phyloP scores from a whole-genome alignment of 2,329 filamentous ascomycete genomes.

The Iodosphaeria phyllophila region DNA sequence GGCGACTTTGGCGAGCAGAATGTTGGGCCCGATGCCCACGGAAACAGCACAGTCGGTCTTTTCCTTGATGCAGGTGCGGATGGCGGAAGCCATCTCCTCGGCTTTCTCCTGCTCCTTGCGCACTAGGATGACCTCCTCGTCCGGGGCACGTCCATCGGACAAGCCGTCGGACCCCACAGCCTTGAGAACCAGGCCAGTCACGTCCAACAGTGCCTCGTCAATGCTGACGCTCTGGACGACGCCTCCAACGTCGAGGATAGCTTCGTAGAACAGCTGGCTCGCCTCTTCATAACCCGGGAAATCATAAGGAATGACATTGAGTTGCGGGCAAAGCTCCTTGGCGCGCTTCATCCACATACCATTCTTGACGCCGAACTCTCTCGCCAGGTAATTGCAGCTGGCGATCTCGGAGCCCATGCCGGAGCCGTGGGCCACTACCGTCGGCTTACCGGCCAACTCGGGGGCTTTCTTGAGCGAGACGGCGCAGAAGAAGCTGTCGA shows the following conservation, averaged over 20 bases:
- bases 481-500: slow-evolving; percentile 95
- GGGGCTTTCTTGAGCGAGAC: slow-evolving; percentile 68
- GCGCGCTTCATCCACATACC: slow-evolving; percentile 99
- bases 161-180: slow-evolving; percentile 48
- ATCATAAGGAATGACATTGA: slow-evolving; percentile 88
- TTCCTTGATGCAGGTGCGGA: slow-evolving; percentile 53
- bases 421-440: slow-evolving; percentile 72
- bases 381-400: slow-evolving; percentile 88
- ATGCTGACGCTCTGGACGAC: slow-evolving; percentile 92
- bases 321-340: slow-evolving; percentile 59
- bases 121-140: too few species aligned
- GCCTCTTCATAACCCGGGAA: slow-evolving; percentile 90
- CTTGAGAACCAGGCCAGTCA: slow-evolving; percentile 50
- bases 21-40: slow-evolving; percentile 79
- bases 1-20: slow-evolving; percentile 80
- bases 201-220: slow-evolving; percentile 81
- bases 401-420: slow-evolving; percentile 87
- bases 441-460: slow-evolving; percentile 58
- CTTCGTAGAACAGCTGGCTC: slow-evolving; percentile 72
- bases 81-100: slow-evolving; percentile 44
- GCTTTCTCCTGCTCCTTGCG: slow-evolving; percentile 65
- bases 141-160: slow-evolving; percentile 49
- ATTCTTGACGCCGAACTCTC: slow-evolving; percentile 76
- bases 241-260: slow-evolving; percentile 61
- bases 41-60: slow-evolving; percentile 77